phyloP scores from a whole-genome alignment of 2,329 filamentous ascomycete genomes.

The Didymella sp. region DNA sequence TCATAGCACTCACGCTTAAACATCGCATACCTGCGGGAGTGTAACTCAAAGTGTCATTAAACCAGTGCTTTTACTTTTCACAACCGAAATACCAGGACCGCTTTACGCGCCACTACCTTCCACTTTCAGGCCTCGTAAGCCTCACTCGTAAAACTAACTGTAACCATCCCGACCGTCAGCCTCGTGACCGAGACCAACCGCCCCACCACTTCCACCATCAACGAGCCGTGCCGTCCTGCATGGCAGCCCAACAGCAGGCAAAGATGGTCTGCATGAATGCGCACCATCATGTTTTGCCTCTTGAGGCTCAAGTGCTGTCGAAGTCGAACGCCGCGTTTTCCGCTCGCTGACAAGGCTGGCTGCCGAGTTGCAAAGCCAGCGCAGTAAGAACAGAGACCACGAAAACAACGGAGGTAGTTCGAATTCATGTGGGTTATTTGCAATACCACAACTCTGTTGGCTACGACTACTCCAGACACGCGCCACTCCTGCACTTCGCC shows the following conservation, averaged over 20 bases:
- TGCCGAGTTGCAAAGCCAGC: no score
- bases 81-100: not conserved
- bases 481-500: slow-evolving; percentile 11
- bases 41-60: not conserved
- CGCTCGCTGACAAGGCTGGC: no score
- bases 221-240: slow-evolving; percentile 7
- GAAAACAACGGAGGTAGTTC: no score
- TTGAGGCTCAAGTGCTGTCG: not conserved
- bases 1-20: not conserved
- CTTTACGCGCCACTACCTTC: not conserved
- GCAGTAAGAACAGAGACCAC: no score
- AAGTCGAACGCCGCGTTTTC: not conserved
- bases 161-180: not conserved
- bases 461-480: slow-evolving; percentile 10
- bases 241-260: slow-evolving; percentile 14
- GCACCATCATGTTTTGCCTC: not conserved
- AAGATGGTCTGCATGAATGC: not conserved
- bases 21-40: not conserved
- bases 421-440: no score
- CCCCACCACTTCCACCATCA: not conserved
- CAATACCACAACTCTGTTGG: no score
- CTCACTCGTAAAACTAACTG: not conserved
- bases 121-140: not conserved
- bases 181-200: not conserved
- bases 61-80: not conserved